These are phyloP conservation scores for Ogataea glucozyma DNA, from an alignment of 805 yeast species.

Conservation along the genomic window DNA sequence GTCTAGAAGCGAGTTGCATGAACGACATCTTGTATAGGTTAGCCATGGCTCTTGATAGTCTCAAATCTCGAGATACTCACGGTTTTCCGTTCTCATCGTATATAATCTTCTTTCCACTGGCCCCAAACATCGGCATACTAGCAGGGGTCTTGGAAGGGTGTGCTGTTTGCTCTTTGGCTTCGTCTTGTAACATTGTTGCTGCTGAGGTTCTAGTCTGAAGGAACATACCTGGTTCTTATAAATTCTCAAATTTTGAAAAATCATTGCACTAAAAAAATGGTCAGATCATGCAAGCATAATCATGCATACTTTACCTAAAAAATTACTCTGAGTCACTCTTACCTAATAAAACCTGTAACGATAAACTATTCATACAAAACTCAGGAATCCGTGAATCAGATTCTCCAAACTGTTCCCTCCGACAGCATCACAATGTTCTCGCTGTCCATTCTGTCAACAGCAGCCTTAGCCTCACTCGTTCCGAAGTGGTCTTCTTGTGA, in stretches of 20 bases:
- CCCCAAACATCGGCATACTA: constrained; percentile 48
- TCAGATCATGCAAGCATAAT: too few relatives aligned
- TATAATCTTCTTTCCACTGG: constrained; percentile 65
- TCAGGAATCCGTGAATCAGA: constrained; percentile 21
- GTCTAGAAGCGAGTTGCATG: constrained; percentile 82
- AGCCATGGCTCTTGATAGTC: neutral
- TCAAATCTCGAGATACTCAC: constrained; percentile 47
- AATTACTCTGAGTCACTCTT: too few relatives aligned
- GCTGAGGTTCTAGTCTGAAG: too few relatives aligned
- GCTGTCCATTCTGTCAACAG: constrained; percentile 42
- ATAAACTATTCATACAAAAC: constrained; percentile 1
- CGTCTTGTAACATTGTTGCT: neutral
- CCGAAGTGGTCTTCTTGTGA: constrained; percentile 50
- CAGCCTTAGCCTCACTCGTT: constrained; percentile 45
- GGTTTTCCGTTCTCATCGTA: constrained; percentile 93
- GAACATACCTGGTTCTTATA: neutral
- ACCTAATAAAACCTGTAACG: constrained; percentile 1
- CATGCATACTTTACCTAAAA: too few relatives aligned
- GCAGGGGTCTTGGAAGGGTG: neutral
- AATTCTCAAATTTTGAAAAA: neutral
- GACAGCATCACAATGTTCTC: constrained; percentile 50
- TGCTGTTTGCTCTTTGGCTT: constrained; percentile 1
- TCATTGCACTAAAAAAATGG: neutral
- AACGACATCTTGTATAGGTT: constrained; percentile 56
- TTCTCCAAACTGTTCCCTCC: constrained; percentile 50